Evolutionary conservation across 164 flowering plant species (phyloP), one percentile per base, ranked within the genome.

Genomic region (Piper longum): DNA sequence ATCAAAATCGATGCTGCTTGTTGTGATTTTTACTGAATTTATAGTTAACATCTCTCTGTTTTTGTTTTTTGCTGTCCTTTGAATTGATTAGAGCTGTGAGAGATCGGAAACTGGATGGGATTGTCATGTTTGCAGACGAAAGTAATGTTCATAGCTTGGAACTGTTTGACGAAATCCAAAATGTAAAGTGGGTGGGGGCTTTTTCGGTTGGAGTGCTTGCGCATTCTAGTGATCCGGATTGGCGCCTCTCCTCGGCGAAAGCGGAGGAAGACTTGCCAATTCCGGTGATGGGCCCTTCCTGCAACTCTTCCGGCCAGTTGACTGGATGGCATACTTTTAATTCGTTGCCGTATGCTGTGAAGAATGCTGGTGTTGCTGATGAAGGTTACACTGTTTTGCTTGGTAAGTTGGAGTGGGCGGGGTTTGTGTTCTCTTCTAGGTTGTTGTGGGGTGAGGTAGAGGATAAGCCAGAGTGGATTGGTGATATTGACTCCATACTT

Each of bases 81-180:
- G 11, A 48, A 5, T 65, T 75, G 69, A 48, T 64, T 86, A 89
- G 98, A 71, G 71, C 80, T 64, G 82, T 89, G 69, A 81, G 90
- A 65, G 91, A 89, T 26, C 57, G 76, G 83, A 88, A 73, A 64
- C 62, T 89, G 70, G 98, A 89, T 74, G 98, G 98, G 17, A 81
- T 92, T 64, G 91, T 93, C 80, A 74, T 90, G 82, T 93, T 93
- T 78, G 95, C 79, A 0, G 99, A 93, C 75, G 99, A 93, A 66
- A 93, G 97, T 73, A 93, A 93, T 68, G 81, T 90, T 90, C 96
- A 90, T 62, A 81, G 86, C 71, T 71, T 85, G 92, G 97, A 93
- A 67, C 77, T 93, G 19, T 93, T 93, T 72, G 97, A 93, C 73
- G 99, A 90, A 88, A 80, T 89, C 51, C 95, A 92, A 54, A 81